Evolutionary conservation across 257 asterid genomes (phyloP).

Genomic region (Leptodermis oblonga): DNA sequence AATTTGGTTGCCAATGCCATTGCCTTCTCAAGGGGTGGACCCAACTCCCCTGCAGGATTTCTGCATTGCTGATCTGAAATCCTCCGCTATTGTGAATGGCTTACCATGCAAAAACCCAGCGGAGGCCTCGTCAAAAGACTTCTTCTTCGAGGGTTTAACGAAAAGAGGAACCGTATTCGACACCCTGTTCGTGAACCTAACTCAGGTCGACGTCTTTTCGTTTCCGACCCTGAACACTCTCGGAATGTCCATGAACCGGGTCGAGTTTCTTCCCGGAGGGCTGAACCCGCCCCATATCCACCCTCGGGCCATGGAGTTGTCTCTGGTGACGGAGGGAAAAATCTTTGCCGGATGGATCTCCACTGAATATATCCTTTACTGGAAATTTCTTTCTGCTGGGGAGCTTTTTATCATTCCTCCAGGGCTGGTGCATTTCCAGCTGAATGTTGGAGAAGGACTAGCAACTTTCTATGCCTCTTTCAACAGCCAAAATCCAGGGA

Average conservation of each 20-base stretch:
- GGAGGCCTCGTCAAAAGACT: slow-evolving; percentile 11
- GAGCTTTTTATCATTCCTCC: slow-evolving; percentile 17
- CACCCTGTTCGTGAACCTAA: not conserved
- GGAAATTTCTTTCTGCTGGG: too few relatives aligned
- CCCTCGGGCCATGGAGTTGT: slow-evolving; percentile 19
- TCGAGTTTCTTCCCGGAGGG: slow-evolving; percentile 15
- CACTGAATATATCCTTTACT: too few relatives aligned
- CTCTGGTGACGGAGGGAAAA: slow-evolving; percentile 16
- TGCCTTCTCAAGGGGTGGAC: not conserved
- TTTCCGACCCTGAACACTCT: slow-evolving; percentile 20
- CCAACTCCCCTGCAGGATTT: slow-evolving; percentile 9
- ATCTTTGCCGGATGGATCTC: slow-evolving; percentile 9
- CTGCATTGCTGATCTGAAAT: slow-evolving; percentile 12
- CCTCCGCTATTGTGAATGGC: not conserved
- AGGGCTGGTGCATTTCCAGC: slow-evolving; percentile 20
- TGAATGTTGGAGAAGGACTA: slow-evolving; percentile 18
- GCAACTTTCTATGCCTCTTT: too few relatives aligned
- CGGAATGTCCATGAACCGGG: slow-evolving; percentile 19
- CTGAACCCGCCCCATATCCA: slow-evolving; percentile 22
- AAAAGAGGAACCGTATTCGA: not conserved
- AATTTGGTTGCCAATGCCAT: not conserved
- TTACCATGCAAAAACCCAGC: slow-evolving; percentile 16
- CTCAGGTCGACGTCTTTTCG: not conserved
- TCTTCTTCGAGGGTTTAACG: slow-evolving; percentile 6
- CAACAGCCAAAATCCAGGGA: slow-evolving; percentile 16